Evolutionary conservation across 2,329 filamentous ascomycete species (phyloP).

Genomic region (Penicillium sp.): DNA sequence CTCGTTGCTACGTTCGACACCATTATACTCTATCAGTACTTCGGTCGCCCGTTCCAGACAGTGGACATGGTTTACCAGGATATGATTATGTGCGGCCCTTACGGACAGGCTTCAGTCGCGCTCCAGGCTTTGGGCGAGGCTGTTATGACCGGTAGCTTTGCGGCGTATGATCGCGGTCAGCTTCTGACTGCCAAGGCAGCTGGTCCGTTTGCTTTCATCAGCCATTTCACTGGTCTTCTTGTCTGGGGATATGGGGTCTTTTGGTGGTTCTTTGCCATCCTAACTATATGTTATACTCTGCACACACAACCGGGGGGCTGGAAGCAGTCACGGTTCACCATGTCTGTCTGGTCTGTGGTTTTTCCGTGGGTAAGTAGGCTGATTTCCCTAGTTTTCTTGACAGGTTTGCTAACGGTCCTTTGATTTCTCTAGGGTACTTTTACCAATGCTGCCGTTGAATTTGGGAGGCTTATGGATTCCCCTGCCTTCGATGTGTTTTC

Average conservation of each 20-base stretch:
- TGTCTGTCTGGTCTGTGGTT: conserved; percentile 40
- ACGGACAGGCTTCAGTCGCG: conserved; percentile 43
- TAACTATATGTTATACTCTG: conserved; percentile 35
- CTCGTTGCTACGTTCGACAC: conserved; percentile 35
- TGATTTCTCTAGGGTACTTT: conserved; percentile 37
- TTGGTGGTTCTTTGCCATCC: conserved; percentile 45
- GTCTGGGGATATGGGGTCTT: conserved; percentile 45
- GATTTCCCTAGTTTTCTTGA: neutral
- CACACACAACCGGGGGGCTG: conserved; percentile 21
- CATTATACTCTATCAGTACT: conserved; percentile 37
- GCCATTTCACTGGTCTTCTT: conserved; percentile 41
- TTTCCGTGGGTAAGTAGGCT: conserved; percentile 41
- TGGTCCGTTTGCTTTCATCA: conserved; percentile 31
- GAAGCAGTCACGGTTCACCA: conserved; percentile 28
- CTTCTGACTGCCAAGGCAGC: conserved; percentile 39
- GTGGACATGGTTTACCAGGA: conserved; percentile 35
- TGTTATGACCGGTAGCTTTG: conserved; percentile 34
- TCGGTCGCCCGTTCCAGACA: conserved; percentile 25
- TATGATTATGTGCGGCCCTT: conserved; percentile 46
- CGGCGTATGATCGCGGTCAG: conserved; percentile 33
- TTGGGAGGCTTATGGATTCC: conserved; percentile 42
- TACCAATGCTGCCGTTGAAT: conserved; percentile 40
- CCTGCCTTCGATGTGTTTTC: conserved; percentile 43
- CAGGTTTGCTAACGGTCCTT: neutral
- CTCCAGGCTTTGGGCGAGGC: conserved; percentile 41